Conservation (phyloP, 2,329 filamentous ascomycete species). For the Colletotrichum orbiculare region DNA sequence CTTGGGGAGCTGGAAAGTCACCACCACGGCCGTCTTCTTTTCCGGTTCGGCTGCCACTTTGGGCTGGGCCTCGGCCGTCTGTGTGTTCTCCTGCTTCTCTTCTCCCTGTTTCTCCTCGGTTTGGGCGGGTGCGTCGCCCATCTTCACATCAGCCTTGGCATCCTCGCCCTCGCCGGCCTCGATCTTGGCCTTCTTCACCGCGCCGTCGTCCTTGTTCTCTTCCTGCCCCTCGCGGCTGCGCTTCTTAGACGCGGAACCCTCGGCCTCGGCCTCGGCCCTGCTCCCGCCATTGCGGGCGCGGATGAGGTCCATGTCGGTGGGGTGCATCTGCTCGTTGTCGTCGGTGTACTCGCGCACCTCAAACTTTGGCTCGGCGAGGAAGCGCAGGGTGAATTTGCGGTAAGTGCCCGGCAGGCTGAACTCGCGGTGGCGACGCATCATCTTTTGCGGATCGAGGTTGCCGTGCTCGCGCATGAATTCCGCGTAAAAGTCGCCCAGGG, state of each 20-base stretch:
- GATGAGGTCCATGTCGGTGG: constrained; percentile 84
- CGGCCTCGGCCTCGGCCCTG: constrained; percentile 45
- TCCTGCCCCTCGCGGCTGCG: constrained; percentile 29
- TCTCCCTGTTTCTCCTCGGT: background rate
- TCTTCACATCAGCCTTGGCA: constrained; percentile 16
- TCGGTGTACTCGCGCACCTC: constrained; percentile 77
- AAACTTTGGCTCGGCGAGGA: constrained; percentile 69
- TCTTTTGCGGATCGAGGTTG: constrained; percentile 81
- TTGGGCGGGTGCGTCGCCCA: constrained; percentile 10
- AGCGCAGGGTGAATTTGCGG: constrained; percentile 82
- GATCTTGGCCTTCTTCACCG: constrained; percentile 39
- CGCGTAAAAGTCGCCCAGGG: constrained; percentile 84
- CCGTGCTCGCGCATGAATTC: constrained; percentile 90
- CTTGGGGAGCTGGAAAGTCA: constrained; percentile 81
- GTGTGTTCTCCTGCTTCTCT: constrained; percentile 27
- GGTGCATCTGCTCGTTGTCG: constrained; percentile 84
- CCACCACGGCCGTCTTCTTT: constrained; percentile 71
- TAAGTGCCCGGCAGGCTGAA: constrained; percentile 91
- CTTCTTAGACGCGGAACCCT: constrained; percentile 39
- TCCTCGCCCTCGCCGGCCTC: background rate
- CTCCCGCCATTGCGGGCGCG: constrained; percentile 51
- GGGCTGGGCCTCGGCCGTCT: constrained; percentile 30
- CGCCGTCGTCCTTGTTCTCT: constrained; percentile 38
- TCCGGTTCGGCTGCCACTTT: constrained; percentile 29
- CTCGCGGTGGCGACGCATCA: constrained; percentile 88